phyloP scores from a whole-genome alignment of 2,329 filamentous ascomycete species.

The Xylariales sp. region DNA sequence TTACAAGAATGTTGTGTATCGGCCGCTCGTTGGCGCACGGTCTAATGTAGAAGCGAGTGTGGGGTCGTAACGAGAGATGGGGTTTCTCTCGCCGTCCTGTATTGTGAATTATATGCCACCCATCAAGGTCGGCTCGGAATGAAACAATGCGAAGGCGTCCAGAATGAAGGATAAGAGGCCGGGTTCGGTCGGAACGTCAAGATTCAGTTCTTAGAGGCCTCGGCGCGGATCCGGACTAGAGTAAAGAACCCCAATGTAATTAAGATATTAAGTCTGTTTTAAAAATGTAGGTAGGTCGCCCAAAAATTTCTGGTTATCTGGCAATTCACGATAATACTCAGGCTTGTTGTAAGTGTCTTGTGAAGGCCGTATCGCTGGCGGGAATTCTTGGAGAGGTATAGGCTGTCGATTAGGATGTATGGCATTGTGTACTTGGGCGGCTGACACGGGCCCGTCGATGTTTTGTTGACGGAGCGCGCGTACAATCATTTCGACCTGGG shows the following conservation, averaged over 20 bases:
- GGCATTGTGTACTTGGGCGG: constrained; percentile 20
- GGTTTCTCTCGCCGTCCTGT: not conserved
- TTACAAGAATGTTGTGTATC: not conserved
- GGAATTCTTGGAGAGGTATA: not conserved
- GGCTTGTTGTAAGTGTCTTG: not conserved
- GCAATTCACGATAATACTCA: constrained; percentile 22
- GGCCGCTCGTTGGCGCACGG: not conserved
- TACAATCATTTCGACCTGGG: constrained; percentile 27
- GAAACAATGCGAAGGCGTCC: not conserved
- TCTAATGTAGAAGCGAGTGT: constrained; percentile 11
- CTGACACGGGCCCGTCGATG: constrained; percentile 14
- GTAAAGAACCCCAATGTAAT: not conserved
- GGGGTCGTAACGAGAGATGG: not conserved
- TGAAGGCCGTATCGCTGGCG: not conserved
- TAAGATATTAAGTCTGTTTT: constrained; percentile 11
- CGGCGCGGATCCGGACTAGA: not conserved
- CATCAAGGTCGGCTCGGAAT: not conserved
- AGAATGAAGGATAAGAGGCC: not conserved
- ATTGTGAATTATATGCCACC: not conserved
- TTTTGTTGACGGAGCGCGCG: constrained; percentile 29
- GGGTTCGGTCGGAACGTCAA: not conserved
- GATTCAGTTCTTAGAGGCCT: not conserved
- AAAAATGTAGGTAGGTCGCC: constrained; percentile 12
- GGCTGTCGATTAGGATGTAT: constrained; percentile 14
- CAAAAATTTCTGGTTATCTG: constrained; percentile 32